Evolutionary conservation across 257 asterid genomes (phyloP), one percentile per base, ranked within the genome.

Genomic region (Nicotiana sylvestris): DNA sequence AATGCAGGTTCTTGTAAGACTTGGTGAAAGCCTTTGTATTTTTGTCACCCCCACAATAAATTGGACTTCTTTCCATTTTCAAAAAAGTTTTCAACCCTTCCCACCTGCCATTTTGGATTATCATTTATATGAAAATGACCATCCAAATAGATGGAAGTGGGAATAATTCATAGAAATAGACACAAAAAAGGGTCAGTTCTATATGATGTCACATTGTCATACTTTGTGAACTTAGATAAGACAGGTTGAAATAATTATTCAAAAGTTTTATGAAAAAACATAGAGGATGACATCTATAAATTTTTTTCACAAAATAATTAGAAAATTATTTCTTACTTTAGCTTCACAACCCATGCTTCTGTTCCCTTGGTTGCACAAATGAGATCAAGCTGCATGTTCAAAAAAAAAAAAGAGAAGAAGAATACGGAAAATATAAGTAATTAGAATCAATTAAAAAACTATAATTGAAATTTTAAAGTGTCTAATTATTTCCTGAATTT

Each of bases 351-450:
- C 98, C 99, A 96, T 65, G 97, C 94, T 81, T 92, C 98, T 69
- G 98, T 93, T 86, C 98, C 99, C 80, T 83, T 92, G 37, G 98
- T 91, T 21, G 99, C 88, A 83, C 99, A 96, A 46, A 96, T 96
- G 68, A 96, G 91, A 66, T 96, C 99, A 68, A 95, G 91, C 99
- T 93, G 66, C 92, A 85, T 46, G 51, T 80, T 65, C 66, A 66
- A 27, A 65, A 64, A 21, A 2, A 78, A 25, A n/a, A 13, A 37
- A 27, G 2, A 2, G 2, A 29, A 29, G 30, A 29, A 29, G 30
- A 29, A 29, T 33, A 4, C 43, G 43, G 43, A 37, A 39, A 39
- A 7, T 7, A 39, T 1, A 7, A 39, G 49, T 39, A 8, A 39
- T 39, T 8, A 39, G 9, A 39, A 39, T 39, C 49, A 9, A 39